phyloP scores from a whole-genome alignment of 768 basidiomycete species.

The Kwoniella sp. region DNA sequence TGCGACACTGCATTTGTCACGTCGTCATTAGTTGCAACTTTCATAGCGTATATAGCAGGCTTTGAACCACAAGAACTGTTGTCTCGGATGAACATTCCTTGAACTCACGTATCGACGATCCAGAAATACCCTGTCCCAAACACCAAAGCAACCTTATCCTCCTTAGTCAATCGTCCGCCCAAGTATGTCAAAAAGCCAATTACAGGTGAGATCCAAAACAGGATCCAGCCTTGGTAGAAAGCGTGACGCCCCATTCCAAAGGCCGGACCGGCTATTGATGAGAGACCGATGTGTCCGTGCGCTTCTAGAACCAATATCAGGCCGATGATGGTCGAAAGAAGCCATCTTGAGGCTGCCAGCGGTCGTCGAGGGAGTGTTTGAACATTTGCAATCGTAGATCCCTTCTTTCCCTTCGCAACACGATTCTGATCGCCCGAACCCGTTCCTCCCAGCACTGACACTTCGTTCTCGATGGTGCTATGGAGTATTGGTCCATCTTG shows the following conservation, averaged over 20 bases:
- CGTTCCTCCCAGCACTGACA: no score
- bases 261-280: background rate
- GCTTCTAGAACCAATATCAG: slow-evolving; percentile 31
- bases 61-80: no score
- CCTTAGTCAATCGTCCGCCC: slow-evolving; percentile 33
- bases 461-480: no score
- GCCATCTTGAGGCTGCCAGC: slow-evolving; percentile 31
- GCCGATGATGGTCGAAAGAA: slow-evolving; percentile 20
- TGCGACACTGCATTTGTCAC: slow-evolving; percentile 33
- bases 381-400: slow-evolving; percentile 15
- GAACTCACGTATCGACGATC: slow-evolving; percentile 52
- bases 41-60: no score
- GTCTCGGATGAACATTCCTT: background rate
- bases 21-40: no score
- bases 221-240: slow-evolving; percentile 53
- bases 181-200: slow-evolving; percentile 45
- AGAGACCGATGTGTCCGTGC: slow-evolving; percentile 18
- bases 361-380: slow-evolving; percentile 45
- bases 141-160: slow-evolving; percentile 15
- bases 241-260: slow-evolving; percentile 23
- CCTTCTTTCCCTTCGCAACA: no score
- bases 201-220: slow-evolving; percentile 52
- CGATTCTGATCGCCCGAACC: no score
- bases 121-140: slow-evolving; percentile 40
- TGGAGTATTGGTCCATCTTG: background rate